Percentiles rank a stretch among this genome's conserved stretches.
Conservation (phyloP, 495 filamentous ascomycete genomes). For the Recurvomyces mirabilis region DNA sequence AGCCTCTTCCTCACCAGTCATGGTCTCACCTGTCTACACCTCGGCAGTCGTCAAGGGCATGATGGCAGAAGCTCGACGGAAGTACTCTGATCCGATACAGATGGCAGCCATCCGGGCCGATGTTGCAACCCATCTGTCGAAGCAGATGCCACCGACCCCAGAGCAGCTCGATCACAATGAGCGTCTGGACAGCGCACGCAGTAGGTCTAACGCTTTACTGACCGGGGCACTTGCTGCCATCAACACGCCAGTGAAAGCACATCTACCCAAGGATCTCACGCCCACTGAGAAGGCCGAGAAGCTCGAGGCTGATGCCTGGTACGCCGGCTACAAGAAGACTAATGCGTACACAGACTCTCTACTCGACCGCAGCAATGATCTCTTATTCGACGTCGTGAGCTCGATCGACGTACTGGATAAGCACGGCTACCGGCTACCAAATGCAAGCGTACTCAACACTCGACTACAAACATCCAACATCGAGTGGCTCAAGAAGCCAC, state of each 20-base stretch:
- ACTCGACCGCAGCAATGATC: background rate
- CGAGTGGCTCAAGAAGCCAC: background rate
- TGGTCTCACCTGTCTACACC: too few species aligned
- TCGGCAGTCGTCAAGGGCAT: background rate
- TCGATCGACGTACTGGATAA: background rate
- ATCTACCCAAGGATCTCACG: slow-evolving; percentile 2
- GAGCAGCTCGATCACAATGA: background rate
- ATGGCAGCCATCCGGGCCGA: background rate
- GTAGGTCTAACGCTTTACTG: background rate
- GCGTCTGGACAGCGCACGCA: background rate
- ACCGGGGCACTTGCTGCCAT: background rate
- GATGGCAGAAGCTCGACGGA: slow-evolving; percentile 5
- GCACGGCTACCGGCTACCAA: background rate
- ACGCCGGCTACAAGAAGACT: background rate
- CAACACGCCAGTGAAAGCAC: background rate
- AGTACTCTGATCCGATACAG: background rate
- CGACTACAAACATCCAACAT: too few species aligned
- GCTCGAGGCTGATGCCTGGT: background rate
- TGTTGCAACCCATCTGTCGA: background rate
- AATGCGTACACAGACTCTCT: background rate
- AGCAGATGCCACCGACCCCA: background rate
- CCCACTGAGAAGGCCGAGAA: background rate
- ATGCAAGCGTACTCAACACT: background rate
- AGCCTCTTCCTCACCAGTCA: too few species aligned
- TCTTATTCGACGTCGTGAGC: slow-evolving; percentile 1